phyloP scores from a whole-genome alignment of 169 alveolate genomes.

The Cyclospora cayetanensis region DNA sequence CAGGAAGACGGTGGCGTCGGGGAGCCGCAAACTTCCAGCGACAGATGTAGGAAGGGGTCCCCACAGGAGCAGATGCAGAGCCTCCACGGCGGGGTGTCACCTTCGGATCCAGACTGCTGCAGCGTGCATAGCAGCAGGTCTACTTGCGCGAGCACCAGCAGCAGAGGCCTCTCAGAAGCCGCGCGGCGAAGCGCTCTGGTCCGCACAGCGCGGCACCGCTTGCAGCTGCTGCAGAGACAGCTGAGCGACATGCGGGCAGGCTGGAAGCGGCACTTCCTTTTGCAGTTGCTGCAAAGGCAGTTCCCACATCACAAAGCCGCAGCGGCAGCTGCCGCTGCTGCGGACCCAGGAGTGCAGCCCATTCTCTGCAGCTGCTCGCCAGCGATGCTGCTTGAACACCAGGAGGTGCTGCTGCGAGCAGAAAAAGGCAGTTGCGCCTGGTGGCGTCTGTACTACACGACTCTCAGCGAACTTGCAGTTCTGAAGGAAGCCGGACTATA shows the following conservation, averaged over 20 bases:
- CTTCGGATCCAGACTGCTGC: conserved; percentile 17
- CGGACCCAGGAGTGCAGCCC: neutral
- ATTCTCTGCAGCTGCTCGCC: conserved; percentile 55
- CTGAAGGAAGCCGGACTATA: conserved; percentile 40
- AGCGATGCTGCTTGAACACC: conserved; percentile 50
- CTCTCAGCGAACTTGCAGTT: conserved; percentile 45
- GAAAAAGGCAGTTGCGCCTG: conserved; percentile 23
- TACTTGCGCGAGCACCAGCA: conserved; percentile 30
- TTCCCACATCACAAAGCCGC: conserved; percentile 10
- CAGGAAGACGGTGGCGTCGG: neutral
- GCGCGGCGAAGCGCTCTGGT: neutral
- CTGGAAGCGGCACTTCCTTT: neutral
- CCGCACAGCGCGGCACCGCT: conserved; percentile 1
- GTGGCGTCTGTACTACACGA: conserved; percentile 39
- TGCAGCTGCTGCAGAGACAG: neutral
- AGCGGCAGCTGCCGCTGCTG: neutral
- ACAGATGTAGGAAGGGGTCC: too few relatives aligned
- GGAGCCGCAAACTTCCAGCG: too few relatives aligned
- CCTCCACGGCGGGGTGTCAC: neutral
- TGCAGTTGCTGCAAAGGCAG: conserved; percentile 26
- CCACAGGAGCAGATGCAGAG: too few relatives aligned
- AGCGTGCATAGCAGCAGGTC: conserved; percentile 18
- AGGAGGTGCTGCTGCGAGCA: conserved; percentile 31
- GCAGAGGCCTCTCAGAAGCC: neutral
- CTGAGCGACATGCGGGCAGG: neutral